phyloP scores from a whole-genome alignment of 2,329 filamentous ascomycete species.

The Calonectria crousiana region DNA sequence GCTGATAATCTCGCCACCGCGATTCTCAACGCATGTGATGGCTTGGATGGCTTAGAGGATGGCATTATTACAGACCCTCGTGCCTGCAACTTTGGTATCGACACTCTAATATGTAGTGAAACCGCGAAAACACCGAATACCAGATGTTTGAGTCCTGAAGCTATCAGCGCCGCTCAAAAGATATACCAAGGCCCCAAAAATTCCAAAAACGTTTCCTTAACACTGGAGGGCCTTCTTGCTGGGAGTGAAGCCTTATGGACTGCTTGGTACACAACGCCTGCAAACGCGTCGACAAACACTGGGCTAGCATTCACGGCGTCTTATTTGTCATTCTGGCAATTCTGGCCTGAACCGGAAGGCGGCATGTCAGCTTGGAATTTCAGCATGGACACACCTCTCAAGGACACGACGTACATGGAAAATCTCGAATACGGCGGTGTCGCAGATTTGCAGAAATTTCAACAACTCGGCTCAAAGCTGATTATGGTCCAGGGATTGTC shows the following conservation, averaged over 20 bases:
- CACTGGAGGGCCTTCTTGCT: background rate
- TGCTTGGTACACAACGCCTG: background rate
- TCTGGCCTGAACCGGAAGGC: background rate
- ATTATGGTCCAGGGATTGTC: background rate
- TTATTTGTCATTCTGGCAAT: conserved; percentile 1
- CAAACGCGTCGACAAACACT: background rate
- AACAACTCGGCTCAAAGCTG: background rate
- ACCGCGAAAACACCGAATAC: background rate
- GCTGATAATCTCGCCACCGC: background rate
- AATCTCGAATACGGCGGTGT: background rate
- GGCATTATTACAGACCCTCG: background rate
- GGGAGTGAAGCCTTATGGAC: background rate
- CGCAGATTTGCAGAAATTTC: background rate
- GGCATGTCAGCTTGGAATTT: background rate
- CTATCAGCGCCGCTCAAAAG: background rate
- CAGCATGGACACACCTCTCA: background rate
- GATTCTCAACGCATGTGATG: background rate
- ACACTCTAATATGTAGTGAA: background rate
- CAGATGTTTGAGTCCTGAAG: background rate
- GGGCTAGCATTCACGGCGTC: background rate
- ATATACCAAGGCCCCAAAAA: background rate
- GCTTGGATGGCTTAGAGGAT: background rate
- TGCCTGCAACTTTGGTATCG: background rate
- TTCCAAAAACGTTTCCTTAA: background rate
- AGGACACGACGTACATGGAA: background rate